These are phyloP conservation scores for Lasiodiplodia citricola DNA, from an alignment of 2,329 filamentous ascomycete species.

Conservation along the genomic window DNA sequence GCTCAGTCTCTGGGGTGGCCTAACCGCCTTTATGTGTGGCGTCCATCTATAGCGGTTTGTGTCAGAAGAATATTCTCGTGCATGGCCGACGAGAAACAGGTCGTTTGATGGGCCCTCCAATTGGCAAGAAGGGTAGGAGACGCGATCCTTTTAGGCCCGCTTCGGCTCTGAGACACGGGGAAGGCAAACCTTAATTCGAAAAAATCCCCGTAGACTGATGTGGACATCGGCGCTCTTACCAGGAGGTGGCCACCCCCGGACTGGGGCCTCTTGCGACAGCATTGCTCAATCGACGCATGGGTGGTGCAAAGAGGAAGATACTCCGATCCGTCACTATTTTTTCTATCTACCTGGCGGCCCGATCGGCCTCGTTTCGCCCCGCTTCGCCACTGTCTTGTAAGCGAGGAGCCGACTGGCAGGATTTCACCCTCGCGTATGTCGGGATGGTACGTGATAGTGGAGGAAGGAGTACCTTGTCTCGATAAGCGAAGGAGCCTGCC, in stretches of 20 bases:
- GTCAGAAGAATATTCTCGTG: slow-evolving; percentile 10
- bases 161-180: slow-evolving; percentile 15
- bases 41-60: background rate
- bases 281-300: slow-evolving; percentile 23
- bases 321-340: slow-evolving; percentile 2
- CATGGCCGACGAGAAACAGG: background rate
- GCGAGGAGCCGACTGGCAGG: slow-evolving; percentile 13
- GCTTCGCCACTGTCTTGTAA: slow-evolving; percentile 4
- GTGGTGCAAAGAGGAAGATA: slow-evolving; percentile 6
- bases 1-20: slow-evolving; percentile 1
- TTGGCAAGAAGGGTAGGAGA: background rate
- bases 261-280: slow-evolving; percentile 12
- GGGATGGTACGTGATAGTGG: slow-evolving; percentile 14
- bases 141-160: background rate
- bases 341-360: slow-evolving; percentile 9
- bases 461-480: slow-evolving; percentile 21
- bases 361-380: slow-evolving; percentile 18
- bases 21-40: background rate
- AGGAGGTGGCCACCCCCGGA: slow-evolving; percentile 8
- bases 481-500: slow-evolving; percentile 20
- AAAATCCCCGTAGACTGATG: slow-evolving; percentile 4
- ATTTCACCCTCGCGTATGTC: slow-evolving; percentile 4
- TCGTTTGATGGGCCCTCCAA: background rate
- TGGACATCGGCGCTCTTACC: background rate
- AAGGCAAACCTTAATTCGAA: slow-evolving; percentile 17